Percentiles rank a stretch among this genome's conserved stretches.
Conservation (phyloP, 345 rosid genomes). For the Crucihimalaya himalaica region DNA sequence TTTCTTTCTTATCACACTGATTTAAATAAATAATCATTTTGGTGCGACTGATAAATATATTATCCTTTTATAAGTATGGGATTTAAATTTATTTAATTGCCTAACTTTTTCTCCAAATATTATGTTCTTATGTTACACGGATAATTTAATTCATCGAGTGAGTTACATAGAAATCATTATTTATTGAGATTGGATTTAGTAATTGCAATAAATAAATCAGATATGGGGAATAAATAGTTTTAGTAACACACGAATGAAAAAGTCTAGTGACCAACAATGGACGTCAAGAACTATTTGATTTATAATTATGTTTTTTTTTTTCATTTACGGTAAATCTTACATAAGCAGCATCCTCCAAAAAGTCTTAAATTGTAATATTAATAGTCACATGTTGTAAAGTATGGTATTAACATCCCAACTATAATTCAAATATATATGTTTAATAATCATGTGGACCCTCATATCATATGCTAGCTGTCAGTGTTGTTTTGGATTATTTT, state of each 20-base stretch:
- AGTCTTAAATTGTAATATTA: neutral
- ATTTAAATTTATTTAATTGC: neutral
- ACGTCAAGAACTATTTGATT: conserved; percentile 26
- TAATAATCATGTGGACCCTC: conserved; percentile 20
- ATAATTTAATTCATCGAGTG: neutral
- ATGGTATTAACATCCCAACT: neutral
- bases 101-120: conserved; percentile 7
- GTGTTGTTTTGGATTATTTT: neutral
- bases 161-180: neutral
- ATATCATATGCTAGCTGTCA: conserved; percentile 31
- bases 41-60: conserved; percentile 22
- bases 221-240: neutral
- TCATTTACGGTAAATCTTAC: conserved; percentile 31
- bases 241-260: conserved; percentile 22
- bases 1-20: neutral
- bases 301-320: neutral
- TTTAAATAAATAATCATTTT: neutral
- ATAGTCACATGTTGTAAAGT: conserved; percentile 29
- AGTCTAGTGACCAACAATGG: conserved; percentile 22
- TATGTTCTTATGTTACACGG: conserved; percentile 31
- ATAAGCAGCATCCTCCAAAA: conserved; percentile 25
- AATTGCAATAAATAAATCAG: neutral
- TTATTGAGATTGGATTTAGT: neutral
- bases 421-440: neutral
- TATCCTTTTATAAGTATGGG: neutral